These are phyloP conservation scores for Catharanthus roseus DNA, from an alignment of 257 asterid species.

Conservation along the genomic window DNA sequence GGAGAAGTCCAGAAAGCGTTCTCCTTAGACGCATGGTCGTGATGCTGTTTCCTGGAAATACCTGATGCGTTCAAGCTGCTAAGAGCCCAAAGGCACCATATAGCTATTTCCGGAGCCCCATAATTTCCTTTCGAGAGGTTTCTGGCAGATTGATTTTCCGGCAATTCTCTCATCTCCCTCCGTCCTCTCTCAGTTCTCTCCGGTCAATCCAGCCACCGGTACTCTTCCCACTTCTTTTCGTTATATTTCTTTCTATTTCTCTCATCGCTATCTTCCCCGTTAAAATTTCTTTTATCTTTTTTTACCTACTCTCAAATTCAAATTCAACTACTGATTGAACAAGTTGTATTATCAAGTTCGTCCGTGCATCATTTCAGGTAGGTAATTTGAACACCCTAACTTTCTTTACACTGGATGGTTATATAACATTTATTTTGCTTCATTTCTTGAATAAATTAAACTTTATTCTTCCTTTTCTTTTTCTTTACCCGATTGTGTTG, in stretches of 20 bases:
- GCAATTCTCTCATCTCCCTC: background rate
- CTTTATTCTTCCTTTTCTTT: background rate
- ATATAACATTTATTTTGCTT: background rate
- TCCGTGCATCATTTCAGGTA: constrained; percentile 2
- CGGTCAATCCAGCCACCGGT: background rate
- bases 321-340: background rate
- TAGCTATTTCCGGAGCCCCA: too few relatives aligned
- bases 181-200: background rate
- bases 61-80: too few relatives aligned
- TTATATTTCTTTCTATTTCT: too few relatives aligned
- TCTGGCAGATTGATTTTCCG: background rate
- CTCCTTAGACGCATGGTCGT: too few relatives aligned
- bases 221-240: background rate
- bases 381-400: background rate
- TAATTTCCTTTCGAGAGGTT: background rate
- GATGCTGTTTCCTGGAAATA: too few relatives aligned
- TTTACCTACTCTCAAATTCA: background rate
- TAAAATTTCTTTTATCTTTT: background rate
- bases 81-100: too few relatives aligned
- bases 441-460: background rate
- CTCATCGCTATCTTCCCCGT: background rate
- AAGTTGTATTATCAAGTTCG: background rate
- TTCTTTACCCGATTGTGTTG: background rate
- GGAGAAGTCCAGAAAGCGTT: too few relatives aligned
- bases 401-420: background rate